phyloP scores from a whole-genome alignment of 2,329 filamentous ascomycete species.

The Penicillium capsulatum region DNA sequence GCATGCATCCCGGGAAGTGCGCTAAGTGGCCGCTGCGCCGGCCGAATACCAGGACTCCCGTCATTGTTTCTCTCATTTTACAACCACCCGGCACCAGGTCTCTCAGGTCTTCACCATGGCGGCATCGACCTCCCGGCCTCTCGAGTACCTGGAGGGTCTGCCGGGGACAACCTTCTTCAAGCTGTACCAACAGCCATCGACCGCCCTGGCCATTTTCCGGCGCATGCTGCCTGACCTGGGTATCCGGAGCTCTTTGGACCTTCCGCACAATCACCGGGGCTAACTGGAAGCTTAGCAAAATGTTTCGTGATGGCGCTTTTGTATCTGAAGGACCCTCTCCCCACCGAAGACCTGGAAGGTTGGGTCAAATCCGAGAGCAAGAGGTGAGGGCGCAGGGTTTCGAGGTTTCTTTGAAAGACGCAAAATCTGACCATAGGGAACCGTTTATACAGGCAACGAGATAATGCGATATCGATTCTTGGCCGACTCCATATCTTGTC shows the following conservation, averaged over 20 bases:
- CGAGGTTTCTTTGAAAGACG: too few species aligned
- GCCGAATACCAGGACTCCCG: slow-evolving; percentile 26
- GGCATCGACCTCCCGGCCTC: slow-evolving; percentile 57
- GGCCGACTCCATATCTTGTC: slow-evolving; percentile 81
- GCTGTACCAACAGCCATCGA: slow-evolving; percentile 93
- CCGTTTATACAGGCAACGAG: slow-evolving; percentile 59
- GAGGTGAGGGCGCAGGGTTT: slow-evolving; percentile 39
- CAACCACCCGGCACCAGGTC: slow-evolving; percentile 23
- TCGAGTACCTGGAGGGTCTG: slow-evolving; percentile 90
- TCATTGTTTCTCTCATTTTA: slow-evolving; percentile 7
- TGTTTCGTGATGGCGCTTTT: slow-evolving; percentile 92
- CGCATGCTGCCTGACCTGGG: slow-evolving; percentile 93
- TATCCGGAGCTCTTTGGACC: slow-evolving; percentile 40
- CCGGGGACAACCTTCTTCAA: slow-evolving; percentile 84
- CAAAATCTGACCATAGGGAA: background rate
- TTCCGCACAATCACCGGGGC: slow-evolving; percentile 6
- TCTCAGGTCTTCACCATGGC: slow-evolving; percentile 45
- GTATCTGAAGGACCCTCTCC: slow-evolving; percentile 78
- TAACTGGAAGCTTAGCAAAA: slow-evolving; percentile 61
- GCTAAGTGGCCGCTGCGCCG: slow-evolving; percentile 26
- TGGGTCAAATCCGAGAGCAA: slow-evolving; percentile 73
- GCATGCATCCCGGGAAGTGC: slow-evolving; percentile 27
- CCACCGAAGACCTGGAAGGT: slow-evolving; percentile 72
- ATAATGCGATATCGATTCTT: slow-evolving; percentile 76
- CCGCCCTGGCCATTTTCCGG: slow-evolving; percentile 89